These are phyloP conservation scores for Hymenoscyphus albidus DNA, from an alignment of 2,329 filamentous ascomycete species.

Conservation along the genomic window DNA sequence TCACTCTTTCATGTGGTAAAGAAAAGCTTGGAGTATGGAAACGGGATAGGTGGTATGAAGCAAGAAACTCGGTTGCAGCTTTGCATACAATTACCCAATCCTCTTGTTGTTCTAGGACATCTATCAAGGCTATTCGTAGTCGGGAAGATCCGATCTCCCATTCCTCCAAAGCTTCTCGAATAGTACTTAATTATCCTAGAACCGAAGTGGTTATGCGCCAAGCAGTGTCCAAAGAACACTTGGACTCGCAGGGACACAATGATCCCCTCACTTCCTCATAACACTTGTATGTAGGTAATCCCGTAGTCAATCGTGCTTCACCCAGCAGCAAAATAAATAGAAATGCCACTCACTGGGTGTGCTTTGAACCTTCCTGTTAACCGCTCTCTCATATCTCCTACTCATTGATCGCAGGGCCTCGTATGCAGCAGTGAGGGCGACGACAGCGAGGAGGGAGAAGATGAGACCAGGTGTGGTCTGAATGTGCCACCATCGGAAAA, in stretches of 20 bases:
- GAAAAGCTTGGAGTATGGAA: not conserved
- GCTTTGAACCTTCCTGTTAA: constrained; percentile 23
- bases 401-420: constrained; percentile 78
- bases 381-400: constrained; percentile 66
- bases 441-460: constrained; percentile 76
- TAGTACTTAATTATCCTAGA: too few relatives aligned
- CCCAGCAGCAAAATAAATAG: not conserved
- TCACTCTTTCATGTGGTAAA: not conserved
- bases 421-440: constrained; percentile 85
- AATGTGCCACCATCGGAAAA: constrained; percentile 90
- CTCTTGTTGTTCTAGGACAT: too few relatives aligned
- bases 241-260: not conserved
- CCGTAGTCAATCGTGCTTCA: not conserved
- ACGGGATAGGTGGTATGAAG: not conserved
- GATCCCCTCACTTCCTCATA: not conserved
- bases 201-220: too few relatives aligned
- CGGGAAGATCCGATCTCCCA: too few relatives aligned
- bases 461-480: constrained; percentile 69
- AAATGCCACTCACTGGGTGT: constrained; percentile 30
- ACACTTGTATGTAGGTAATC: not conserved
- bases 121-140: too few relatives aligned
- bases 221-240: too few relatives aligned
- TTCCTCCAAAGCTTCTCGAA: too few relatives aligned
- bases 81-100: too few relatives aligned
- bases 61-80: too few relatives aligned